Conservation (phyloP, 352 stramenopile species). For the Pythium insidiosum region DNA sequence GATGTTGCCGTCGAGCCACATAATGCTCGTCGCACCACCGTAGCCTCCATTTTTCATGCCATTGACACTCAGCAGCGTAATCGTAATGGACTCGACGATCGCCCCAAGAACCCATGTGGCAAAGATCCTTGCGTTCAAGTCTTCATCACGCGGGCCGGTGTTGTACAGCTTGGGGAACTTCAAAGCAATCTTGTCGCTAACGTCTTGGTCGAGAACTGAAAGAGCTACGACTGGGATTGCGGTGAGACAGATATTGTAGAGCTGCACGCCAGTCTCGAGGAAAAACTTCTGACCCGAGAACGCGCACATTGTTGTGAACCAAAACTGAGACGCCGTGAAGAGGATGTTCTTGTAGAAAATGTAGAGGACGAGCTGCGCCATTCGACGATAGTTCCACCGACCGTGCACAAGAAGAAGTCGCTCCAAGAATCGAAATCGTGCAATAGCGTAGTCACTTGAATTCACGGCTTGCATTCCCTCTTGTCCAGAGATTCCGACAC, state of each 20-base stretch:
- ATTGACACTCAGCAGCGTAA: constrained; percentile 48
- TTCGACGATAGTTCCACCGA: constrained; percentile 87
- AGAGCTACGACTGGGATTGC: constrained; percentile 57
- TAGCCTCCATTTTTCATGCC: constrained; percentile 30
- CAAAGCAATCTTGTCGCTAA: constrained; percentile 52
- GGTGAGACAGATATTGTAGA: constrained; percentile 78
- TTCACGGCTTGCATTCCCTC: constrained; percentile 92
- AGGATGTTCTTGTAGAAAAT: constrained; percentile 94
- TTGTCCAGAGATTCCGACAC: constrained; percentile 88
- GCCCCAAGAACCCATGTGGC: constrained; percentile 57
- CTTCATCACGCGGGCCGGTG: constrained; percentile 45
- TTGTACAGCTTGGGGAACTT: constrained; percentile 69
- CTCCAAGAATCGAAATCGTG: constrained; percentile 88
- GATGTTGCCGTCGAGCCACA: constrained; percentile 78
- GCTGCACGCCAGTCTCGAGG: constrained; percentile 62
- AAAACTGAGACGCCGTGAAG: constrained; percentile 66
- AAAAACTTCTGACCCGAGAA: constrained; percentile 85
- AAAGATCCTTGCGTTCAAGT: constrained; percentile 63
- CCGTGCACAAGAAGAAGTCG: constrained; percentile 89
- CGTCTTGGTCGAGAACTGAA: constrained; percentile 70
- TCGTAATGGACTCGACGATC: constrained; percentile 63
- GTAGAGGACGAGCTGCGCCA: constrained; percentile 87
- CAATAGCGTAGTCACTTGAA: constrained; percentile 92
- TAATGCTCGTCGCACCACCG: constrained; percentile 28
- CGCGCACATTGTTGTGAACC: constrained; percentile 62